A percentile compares a stretch with the other conserved stretches of the same genome.
Evolutionary conservation across 169 alveolate species (phyloP).

Genomic region (Plasmodium gallinaceum): DNA sequence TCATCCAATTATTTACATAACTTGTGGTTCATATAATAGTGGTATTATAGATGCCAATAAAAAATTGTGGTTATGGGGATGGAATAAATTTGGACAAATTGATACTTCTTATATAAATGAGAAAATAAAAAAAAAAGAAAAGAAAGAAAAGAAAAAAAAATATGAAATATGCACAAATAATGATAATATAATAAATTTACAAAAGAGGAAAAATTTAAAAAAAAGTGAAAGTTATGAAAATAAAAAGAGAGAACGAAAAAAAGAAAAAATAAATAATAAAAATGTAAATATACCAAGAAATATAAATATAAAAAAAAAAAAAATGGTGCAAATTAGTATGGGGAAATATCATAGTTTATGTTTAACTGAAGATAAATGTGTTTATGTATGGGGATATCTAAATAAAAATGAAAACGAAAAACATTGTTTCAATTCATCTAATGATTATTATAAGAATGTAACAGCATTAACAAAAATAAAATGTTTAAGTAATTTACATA

Average conservation of each 20-base stretch:
- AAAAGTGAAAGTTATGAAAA: not conserved
- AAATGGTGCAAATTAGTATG: constrained; percentile 46
- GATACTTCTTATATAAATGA: constrained; percentile 21
- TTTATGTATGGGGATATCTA: constrained; percentile 73
- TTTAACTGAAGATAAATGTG: constrained; percentile 54
- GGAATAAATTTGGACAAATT: constrained; percentile 65
- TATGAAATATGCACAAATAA: not conserved
- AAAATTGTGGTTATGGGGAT: constrained; percentile 66
- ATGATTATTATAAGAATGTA: constrained; percentile 22
- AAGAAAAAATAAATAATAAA: constrained; percentile 12
- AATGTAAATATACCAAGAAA: constrained; percentile 58
- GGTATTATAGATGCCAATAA: constrained; percentile 40
- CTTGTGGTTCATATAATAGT: constrained; percentile 45
- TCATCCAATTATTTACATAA: constrained; percentile 44
- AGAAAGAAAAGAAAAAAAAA: constrained; percentile 5
- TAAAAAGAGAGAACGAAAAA: not conserved
- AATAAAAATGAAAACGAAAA: not conserved
- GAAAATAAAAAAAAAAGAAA: constrained; percentile 9
- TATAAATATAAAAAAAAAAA: constrained; percentile 41
- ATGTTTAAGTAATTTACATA: constrained; percentile 42
- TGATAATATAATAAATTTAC: not conserved
- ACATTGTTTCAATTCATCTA: not conserved
- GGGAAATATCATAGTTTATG: constrained; percentile 69
- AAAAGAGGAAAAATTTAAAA: not conserved
- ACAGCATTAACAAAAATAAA: constrained; percentile 29